Evolutionary conservation across 208 protist species (phyloP).

Genomic region (Crithidia acanthocephali): DNA sequence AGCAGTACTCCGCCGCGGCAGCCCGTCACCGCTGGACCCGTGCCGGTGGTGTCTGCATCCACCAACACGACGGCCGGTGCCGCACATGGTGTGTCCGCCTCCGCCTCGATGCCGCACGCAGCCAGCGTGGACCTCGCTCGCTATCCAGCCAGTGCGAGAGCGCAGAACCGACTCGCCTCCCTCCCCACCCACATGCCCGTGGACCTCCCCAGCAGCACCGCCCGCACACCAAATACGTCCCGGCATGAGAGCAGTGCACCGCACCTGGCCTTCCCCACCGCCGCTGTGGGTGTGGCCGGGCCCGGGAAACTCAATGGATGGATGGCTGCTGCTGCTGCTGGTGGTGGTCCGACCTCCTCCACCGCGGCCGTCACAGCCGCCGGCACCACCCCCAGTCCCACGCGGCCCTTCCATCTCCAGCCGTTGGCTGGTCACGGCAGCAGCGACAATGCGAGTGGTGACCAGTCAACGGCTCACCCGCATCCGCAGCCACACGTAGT

Average conservation of each 20-base stretch:
- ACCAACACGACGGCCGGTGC: not conserved
- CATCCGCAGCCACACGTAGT: no score
- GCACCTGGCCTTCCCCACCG: no score
- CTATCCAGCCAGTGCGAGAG: constrained; percentile 7
- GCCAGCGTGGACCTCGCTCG: not conserved
- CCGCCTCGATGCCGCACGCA: not conserved
- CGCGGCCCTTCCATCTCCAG: constrained; percentile 31
- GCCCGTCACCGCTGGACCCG: not conserved
- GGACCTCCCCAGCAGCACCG: no score
- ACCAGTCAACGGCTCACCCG: no score
- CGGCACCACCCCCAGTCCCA: not conserved
- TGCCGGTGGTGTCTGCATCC: no score
- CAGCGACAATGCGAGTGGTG: not conserved
- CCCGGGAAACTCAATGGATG: not conserved
- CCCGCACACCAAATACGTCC: no score
- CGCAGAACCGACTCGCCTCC: not conserved
- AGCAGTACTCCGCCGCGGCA: not conserved
- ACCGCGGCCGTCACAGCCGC: no score
- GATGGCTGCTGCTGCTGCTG: not conserved
- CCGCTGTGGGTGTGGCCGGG: not conserved
- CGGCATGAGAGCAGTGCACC: no score
- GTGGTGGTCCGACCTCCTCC: no score
- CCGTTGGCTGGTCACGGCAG: not conserved
- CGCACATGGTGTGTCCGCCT: not conserved
- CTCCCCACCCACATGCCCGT: not conserved